Evolutionary conservation across 768 basidiomycete species (phyloP).

Genomic region (Leucogyrophana mollusca): DNA sequence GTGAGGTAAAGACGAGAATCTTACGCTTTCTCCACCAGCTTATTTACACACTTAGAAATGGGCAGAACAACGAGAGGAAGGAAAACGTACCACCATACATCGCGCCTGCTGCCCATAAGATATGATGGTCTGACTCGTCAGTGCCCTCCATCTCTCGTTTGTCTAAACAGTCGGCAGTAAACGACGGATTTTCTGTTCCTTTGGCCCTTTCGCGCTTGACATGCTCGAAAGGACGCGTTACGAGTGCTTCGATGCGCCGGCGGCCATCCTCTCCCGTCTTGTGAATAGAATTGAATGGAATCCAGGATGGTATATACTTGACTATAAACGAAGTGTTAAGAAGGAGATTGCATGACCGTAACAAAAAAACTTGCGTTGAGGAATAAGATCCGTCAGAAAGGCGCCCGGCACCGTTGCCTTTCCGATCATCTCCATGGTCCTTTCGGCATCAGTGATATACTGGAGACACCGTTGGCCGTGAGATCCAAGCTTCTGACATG

Average conservation of each 20-base stretch:
- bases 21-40: conserved; percentile 2
- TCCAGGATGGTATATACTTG: conserved; percentile 25
- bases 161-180: conserved; percentile 13
- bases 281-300: conserved; percentile 18
- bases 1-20: background rate
- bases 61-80: background rate
- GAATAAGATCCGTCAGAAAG: conserved; percentile 27
- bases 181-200: conserved; percentile 15
- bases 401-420: conserved; percentile 26
- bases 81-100: conserved; percentile 16
- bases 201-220: conserved; percentile 15
- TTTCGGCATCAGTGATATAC: conserved; percentile 29
- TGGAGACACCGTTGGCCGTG: conserved; percentile 4
- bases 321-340: conserved; percentile 11
- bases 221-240: conserved; percentile 20
- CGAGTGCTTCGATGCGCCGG: conserved; percentile 7
- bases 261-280: conserved; percentile 5
- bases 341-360: no score
- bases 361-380: conserved; percentile 18
- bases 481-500: background rate
- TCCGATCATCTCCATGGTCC: conserved; percentile 22
- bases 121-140: conserved; percentile 3
- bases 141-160: background rate
- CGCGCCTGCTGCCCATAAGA: conserved; percentile 16
- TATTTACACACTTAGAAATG: background rate